Evolutionary conservation across 305 asterid species (phyloP).

Genomic region (Ilex paraguariensis): DNA sequence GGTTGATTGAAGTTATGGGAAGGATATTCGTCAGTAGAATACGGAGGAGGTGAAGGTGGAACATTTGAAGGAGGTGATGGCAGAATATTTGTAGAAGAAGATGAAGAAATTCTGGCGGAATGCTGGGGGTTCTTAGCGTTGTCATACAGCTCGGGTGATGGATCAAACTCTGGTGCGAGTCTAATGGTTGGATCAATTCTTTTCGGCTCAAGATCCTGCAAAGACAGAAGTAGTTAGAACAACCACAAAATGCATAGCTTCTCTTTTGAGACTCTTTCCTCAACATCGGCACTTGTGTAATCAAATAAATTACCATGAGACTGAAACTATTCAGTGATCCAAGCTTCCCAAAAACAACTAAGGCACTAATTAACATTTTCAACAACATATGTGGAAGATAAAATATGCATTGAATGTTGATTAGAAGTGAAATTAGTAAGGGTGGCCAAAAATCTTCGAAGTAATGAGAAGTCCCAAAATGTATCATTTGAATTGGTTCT

Average conservation of each 20-base stretch:
- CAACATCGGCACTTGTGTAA: neutral
- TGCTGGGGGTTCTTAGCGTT: slow-evolving; percentile 28
- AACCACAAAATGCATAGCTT: neutral
- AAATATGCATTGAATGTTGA: too few relatives aligned
- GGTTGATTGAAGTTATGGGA: slow-evolving; percentile 22
- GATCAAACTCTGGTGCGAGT: slow-evolving; percentile 33
- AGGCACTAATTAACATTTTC: too few relatives aligned
- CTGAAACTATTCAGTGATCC: too few relatives aligned
- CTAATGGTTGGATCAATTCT: slow-evolving; percentile 30
- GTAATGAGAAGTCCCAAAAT: too few relatives aligned
- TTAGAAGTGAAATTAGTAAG: too few relatives aligned
- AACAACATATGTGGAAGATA: too few relatives aligned
- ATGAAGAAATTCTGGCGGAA: slow-evolving; percentile 28
- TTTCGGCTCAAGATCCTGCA: slow-evolving; percentile 56
- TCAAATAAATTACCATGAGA: too few relatives aligned
- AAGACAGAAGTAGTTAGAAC: slow-evolving; percentile 12
- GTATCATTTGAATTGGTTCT: too few relatives aligned
- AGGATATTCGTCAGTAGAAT: slow-evolving; percentile 39
- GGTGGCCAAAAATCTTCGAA: too few relatives aligned
- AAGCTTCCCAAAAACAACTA: too few relatives aligned
- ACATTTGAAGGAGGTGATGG: slow-evolving; percentile 28
- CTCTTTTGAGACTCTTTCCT: neutral
- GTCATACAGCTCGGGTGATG: slow-evolving; percentile 32
- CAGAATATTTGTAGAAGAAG: slow-evolving; percentile 31
- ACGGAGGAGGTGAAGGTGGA: slow-evolving; percentile 39